phyloP scores from a whole-genome alignment of 2,329 filamentous ascomycete genomes.

The Neonectria ditissima region DNA sequence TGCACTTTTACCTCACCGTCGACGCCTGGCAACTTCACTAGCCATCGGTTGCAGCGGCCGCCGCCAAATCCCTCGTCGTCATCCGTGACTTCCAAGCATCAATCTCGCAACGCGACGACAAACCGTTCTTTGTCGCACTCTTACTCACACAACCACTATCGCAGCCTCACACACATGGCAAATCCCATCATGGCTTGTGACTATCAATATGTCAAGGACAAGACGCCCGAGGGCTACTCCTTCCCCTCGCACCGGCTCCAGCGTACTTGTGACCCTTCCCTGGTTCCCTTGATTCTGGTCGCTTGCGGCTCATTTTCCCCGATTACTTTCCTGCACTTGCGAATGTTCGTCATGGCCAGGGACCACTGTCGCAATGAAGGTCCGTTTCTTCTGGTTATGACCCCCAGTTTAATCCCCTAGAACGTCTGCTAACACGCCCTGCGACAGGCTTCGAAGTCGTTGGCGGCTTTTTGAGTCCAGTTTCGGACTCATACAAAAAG shows the following conservation, averaged over 20 bases:
- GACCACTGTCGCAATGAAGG: constrained; percentile 74
- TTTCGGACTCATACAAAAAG: constrained; percentile 53
- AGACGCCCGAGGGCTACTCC: constrained; percentile 59
- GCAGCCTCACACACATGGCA: constrained; percentile 21
- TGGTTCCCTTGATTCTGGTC: constrained; percentile 74
- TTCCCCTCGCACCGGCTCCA: constrained; percentile 72
- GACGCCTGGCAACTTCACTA: neutral
- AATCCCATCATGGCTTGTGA: constrained; percentile 44
- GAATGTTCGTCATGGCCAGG: constrained; percentile 89
- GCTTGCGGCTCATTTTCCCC: constrained; percentile 71
- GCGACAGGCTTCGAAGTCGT: constrained; percentile 77
- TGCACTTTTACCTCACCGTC: constrained; percentile 1
- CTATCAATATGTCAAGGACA: constrained; percentile 50
- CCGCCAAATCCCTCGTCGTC: constrained; percentile 17
- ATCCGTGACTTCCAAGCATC: constrained; percentile 11
- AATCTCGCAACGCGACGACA: constrained; percentile 7
- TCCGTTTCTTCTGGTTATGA: constrained; percentile 26
- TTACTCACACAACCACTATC: constrained; percentile 1
- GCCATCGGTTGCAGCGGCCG: constrained; percentile 22
- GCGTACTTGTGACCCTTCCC: constrained; percentile 64
- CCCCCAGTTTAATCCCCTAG: neutral
- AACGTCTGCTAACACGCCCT: constrained; percentile 7
- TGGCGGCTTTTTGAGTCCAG: constrained; percentile 70
- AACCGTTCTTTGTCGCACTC: neutral
- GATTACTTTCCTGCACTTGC: constrained; percentile 56